A percentile compares a stretch with the other conserved stretches of the same genome.
Evolutionary conservation across 208 protist genomes (phyloP).

Genomic region (Trichomonas tenax): DNA sequence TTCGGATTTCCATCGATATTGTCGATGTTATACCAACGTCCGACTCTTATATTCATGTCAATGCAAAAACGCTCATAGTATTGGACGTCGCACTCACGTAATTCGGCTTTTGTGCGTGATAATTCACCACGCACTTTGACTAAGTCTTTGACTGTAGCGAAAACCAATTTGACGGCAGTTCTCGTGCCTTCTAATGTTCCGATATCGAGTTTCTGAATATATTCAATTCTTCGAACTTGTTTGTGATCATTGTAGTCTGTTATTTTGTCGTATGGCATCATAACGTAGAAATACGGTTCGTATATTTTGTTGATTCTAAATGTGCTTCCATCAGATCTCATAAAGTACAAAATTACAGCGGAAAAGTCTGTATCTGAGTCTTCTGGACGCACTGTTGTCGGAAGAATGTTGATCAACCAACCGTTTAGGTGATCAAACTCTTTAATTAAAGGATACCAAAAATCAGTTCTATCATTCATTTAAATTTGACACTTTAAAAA

Average conservation of each 20-base stretch:
- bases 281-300: constrained; percentile 8
- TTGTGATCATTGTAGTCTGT: constrained; percentile 16
- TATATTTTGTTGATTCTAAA: constrained; percentile 17
- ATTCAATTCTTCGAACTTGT: background rate
- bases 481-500: too few relatives aligned
- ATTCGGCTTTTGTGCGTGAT: constrained; percentile 53
- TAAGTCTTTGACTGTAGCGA: constrained; percentile 1
- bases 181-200: background rate
- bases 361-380: background rate
- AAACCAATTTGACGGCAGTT: background rate
- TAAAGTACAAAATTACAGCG: constrained; percentile 31
- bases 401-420: background rate
- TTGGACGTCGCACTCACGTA: constrained; percentile 96
- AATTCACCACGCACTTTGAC: background rate
- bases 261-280: constrained; percentile 23
- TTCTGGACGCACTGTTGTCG: background rate
- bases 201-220: background rate
- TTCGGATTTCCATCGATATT: background rate
- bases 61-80: constrained; percentile 91
- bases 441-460: background rate
- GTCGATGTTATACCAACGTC: constrained; percentile 37
- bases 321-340: constrained; percentile 20
- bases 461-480: background rate
- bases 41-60: constrained; percentile 73
- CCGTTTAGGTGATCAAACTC: background rate